Evolutionary conservation across 495 filamentous ascomycete species (phyloP).

Genomic region (Platismatia glauca): DNA sequence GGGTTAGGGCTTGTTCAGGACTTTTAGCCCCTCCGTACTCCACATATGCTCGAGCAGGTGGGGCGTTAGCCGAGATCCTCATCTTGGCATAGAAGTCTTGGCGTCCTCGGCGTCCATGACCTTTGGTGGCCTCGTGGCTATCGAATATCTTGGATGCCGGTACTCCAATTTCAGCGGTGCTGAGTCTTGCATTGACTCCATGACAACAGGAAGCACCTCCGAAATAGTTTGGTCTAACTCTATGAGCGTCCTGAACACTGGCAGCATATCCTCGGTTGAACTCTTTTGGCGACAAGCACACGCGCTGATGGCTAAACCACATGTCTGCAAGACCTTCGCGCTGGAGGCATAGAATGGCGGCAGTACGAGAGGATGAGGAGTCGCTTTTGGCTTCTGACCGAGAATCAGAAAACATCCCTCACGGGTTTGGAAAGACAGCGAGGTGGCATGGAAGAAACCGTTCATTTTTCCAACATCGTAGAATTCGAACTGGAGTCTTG

Average conservation of each 20-base stretch:
- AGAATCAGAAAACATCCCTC: not conserved
- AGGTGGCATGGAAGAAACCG: not conserved
- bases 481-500: not conserved
- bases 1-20: too few species aligned
- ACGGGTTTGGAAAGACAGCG: not conserved
- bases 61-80: too few species aligned
- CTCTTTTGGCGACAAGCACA: not conserved
- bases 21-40: too few species aligned
- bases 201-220: not conserved
- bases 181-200: not conserved
- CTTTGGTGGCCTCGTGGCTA: too few species aligned
- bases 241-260: not conserved
- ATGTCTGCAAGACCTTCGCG: constrained; percentile 1
- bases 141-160: too few species aligned
- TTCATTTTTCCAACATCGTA: not conserved
- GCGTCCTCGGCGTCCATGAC: too few species aligned
- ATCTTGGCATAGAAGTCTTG: too few species aligned
- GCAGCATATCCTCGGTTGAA: not conserved
- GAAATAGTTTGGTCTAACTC: too few species aligned
- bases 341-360: not conserved
- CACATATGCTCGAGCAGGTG: too few species aligned
- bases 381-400: not conserved
- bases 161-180: not conserved
- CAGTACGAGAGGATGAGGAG: constrained; percentile 1
- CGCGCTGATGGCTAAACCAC: not conserved